Evolutionary conservation across 352 stramenopile species (phyloP).

Genomic region (Pythium insidiosum): DNA sequence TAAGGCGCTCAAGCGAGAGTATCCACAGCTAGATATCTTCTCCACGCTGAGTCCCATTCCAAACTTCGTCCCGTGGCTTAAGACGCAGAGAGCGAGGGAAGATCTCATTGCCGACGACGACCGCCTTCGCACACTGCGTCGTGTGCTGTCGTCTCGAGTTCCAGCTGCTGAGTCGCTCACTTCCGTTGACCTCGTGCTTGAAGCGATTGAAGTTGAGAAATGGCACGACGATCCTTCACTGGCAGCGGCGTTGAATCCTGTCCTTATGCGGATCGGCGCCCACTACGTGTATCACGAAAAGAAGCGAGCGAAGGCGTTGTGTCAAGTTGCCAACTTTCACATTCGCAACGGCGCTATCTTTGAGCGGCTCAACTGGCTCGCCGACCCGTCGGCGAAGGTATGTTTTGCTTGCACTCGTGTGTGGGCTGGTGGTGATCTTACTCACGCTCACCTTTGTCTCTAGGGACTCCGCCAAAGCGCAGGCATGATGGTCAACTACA

Average conservation of each 20-base stretch:
- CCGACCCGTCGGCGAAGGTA: slow-evolving; percentile 69
- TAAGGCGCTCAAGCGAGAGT: slow-evolving; percentile 62
- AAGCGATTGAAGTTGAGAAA: slow-evolving; percentile 30
- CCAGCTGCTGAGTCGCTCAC: too few relatives aligned
- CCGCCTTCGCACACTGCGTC: slow-evolving; percentile 21
- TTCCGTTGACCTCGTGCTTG: slow-evolving; percentile 20
- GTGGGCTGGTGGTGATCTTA: too few relatives aligned
- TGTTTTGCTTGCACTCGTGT: not conserved
- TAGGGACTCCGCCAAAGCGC: slow-evolving; percentile 67
- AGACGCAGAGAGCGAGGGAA: slow-evolving; percentile 56
- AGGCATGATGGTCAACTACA: slow-evolving; percentile 86
- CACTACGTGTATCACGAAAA: slow-evolving; percentile 77
- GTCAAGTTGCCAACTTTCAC: slow-evolving; percentile 80
- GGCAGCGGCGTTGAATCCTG: slow-evolving; percentile 35
- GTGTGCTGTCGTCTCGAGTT: slow-evolving; percentile 16
- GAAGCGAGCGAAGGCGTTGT: slow-evolving; percentile 77
- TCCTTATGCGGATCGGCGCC: slow-evolving; percentile 54
- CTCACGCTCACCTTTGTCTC: slow-evolving; percentile 2
- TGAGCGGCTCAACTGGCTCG: slow-evolving; percentile 80
- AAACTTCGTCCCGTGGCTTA: slow-evolving; percentile 89
- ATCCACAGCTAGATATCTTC: slow-evolving; percentile 78
- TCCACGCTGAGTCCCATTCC: slow-evolving; percentile 94
- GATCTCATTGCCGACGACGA: slow-evolving; percentile 23
- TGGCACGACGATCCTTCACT: slow-evolving; percentile 43
- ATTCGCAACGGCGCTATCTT: slow-evolving; percentile 83